phyloP scores from a whole-genome alignment of 164 flowering plant genomes.

The Aristolochia contorta region DNA sequence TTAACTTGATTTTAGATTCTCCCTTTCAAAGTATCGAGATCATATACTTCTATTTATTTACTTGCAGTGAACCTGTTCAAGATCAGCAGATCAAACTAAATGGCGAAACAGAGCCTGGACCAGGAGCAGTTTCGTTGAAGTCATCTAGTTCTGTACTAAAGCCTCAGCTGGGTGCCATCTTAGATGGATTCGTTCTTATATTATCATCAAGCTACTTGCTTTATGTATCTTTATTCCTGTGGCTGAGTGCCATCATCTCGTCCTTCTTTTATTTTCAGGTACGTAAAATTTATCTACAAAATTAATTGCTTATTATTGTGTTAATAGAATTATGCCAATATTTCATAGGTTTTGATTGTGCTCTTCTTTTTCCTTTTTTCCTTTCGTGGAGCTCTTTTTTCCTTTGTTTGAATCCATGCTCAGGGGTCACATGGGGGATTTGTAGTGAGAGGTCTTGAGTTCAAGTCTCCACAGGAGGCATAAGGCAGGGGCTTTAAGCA shows the following conservation, averaged over 20 bases:
- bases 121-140: conserved; percentile 36
- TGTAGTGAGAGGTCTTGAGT: too few relatives aligned
- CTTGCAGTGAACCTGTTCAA: conserved; percentile 38
- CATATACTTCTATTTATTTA: conserved; percentile 4
- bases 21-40: too few relatives aligned
- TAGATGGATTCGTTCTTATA: conserved; percentile 78
- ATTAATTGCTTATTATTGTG: too few relatives aligned
- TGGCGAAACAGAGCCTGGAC: conserved; percentile 14
- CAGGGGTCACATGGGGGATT: too few relatives aligned
- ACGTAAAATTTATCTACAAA: neutral
- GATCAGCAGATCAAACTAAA: conserved; percentile 23
- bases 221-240: conserved; percentile 65
- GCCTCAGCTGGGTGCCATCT: conserved; percentile 59
- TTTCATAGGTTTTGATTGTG: too few relatives aligned
- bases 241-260: conserved; percentile 94
- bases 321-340: too few relatives aligned
- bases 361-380: too few relatives aligned
- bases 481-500: too few relatives aligned
- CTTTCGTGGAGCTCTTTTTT: too few relatives aligned
- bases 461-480: too few relatives aligned
- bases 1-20: too few relatives aligned
- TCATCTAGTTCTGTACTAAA: conserved; percentile 26
- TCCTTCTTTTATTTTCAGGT: conserved; percentile 98
- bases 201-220: conserved; percentile 69
- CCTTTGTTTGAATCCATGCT: too few relatives aligned